Evolutionary conservation across 73 alveolate species (phyloP), one percentile per base, ranked within the genome.

Genomic region (Paraurostyla sp.): DNA sequence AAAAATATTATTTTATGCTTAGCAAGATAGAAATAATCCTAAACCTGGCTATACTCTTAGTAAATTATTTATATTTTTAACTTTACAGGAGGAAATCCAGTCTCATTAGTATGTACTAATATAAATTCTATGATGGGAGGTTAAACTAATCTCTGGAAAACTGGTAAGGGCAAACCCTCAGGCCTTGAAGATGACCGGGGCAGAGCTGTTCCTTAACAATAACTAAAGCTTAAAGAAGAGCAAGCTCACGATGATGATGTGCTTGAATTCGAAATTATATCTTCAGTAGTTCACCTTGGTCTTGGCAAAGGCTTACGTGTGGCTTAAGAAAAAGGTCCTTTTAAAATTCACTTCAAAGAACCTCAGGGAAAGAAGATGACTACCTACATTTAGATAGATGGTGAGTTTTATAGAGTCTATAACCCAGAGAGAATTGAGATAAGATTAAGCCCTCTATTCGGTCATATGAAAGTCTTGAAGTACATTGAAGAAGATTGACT

Each of bases 101-200:
- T 94, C 22, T 63, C 93, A 46, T 80, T 97, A 30, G 82, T 97
- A 18, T 90, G 97, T 45, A 92, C 95, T 38, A 97, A 97, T 94
- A 93, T 95, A 0, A 87, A 71, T 58, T 90, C 94, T 29, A 96
- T 96, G 92, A 94, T 95, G 93, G 99, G 99, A 0, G 99, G 99
- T 27, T 84, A 96, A 4, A 82, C 92, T 41, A 93, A 94, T 58
- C 89, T 96, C 15, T 97, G 99, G 99, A 88, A 80, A 18, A 68
- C 89, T 45, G 92, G 96, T 25, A 54, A 86, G 29, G 95, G 96
- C 27, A 76, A 86, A 46, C 78, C 73, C 0, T 86, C 88, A 4
- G 93, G 89, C 0, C 63, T 82, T 42, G 80, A 30, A 35, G 83
- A 49, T 87, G 88, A 65, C 18, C 36, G 71, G 25, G 90, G 93